These are phyloP conservation scores for Arthrobotrys sinensis DNA, from an alignment of 2,329 filamentous ascomycete species.

Conservation along the genomic window DNA sequence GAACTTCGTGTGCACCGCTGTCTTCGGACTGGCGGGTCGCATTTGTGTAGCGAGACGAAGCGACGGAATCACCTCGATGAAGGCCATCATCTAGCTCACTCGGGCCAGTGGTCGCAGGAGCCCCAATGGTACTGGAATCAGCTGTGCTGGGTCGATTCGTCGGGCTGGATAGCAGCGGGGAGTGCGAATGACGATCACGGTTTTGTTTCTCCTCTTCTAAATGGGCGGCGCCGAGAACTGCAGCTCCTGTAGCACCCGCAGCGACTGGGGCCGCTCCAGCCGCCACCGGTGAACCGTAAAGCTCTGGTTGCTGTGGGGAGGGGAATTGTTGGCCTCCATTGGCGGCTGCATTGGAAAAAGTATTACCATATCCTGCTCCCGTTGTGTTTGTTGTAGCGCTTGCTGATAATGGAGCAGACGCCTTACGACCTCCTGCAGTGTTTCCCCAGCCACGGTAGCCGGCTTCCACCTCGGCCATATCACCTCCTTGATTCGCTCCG, in stretches of 20 bases:
- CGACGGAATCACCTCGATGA: conserved; percentile 91
- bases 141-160: conserved; percentile 72
- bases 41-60: conserved; percentile 93
- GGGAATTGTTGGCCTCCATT: conserved; percentile 29
- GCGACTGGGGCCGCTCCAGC: conserved; percentile 15
- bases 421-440: conserved; percentile 81
- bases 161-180: conserved; percentile 73
- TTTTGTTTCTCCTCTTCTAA: conserved; percentile 65
- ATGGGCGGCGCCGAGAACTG: conserved; percentile 27
- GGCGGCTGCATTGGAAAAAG: conserved; percentile 21
- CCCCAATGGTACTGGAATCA: conserved; percentile 87
- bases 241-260: conserved; percentile 12
- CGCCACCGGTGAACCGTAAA: conserved; percentile 45
- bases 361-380: conserved; percentile 31
- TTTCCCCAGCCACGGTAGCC: conserved; percentile 97
- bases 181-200: conserved; percentile 80
- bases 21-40: conserved; percentile 80
- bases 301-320: conserved; percentile 41
- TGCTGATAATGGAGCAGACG: conserved; percentile 82
- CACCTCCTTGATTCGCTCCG: conserved; percentile 73
- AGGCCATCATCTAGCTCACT: conserved; percentile 79
- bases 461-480: conserved; percentile 83
- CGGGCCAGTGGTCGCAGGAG: conserved; percentile 78
- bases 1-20: conserved; percentile 68
- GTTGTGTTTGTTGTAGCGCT: conserved; percentile 68